Percentiles rank a stretch among this genome's conserved stretches.
Evolutionary conservation across 352 stramenopile species (phyloP).

Genomic region (Pythium phragmiticola): DNA sequence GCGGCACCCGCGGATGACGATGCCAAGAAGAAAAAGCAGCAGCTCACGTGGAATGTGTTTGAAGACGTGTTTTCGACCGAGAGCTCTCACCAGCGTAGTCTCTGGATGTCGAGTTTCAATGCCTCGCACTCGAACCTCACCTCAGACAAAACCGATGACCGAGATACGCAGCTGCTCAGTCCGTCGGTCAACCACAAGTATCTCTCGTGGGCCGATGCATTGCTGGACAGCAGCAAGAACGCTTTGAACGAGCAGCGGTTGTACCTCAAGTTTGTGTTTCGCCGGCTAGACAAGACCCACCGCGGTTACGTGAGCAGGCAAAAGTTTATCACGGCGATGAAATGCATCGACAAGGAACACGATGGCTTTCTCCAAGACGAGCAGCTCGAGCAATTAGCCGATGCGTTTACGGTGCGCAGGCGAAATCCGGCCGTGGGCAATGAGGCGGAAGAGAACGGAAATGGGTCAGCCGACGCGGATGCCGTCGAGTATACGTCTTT

Average conservation of each 20-base stretch:
- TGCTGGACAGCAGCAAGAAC: constrained; percentile 73
- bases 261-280: constrained; percentile 82
- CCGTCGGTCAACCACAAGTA: constrained; percentile 33
- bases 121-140: constrained; percentile 53
- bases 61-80: constrained; percentile 77
- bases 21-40: constrained; percentile 18
- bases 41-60: constrained; percentile 71
- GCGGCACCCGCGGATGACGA: constrained; percentile 36
- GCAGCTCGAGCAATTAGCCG: constrained; percentile 67
- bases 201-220: constrained; percentile 59
- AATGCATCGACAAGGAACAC: constrained; percentile 73
- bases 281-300: constrained; percentile 68
- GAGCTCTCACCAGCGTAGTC: constrained; percentile 55
- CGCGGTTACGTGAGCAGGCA: constrained; percentile 57
- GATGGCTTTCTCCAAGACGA: constrained; percentile 51
- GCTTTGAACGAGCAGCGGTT: constrained; percentile 74
- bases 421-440: not conserved
- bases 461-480: constrained; percentile 7
- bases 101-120: constrained; percentile 62
- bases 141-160: constrained; percentile 29
- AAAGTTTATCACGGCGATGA: constrained; percentile 76
- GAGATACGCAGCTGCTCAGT: constrained; percentile 34
- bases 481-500: constrained; percentile 69
- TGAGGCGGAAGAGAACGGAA: not conserved
- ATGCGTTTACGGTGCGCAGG: constrained; percentile 47